Percentiles rank a stretch among this genome's conserved stretches.
These are phyloP conservation scores for Hypoxylon sp. DNA, from an alignment of 2,329 filamentous ascomycete species.

Conservation along the genomic window DNA sequence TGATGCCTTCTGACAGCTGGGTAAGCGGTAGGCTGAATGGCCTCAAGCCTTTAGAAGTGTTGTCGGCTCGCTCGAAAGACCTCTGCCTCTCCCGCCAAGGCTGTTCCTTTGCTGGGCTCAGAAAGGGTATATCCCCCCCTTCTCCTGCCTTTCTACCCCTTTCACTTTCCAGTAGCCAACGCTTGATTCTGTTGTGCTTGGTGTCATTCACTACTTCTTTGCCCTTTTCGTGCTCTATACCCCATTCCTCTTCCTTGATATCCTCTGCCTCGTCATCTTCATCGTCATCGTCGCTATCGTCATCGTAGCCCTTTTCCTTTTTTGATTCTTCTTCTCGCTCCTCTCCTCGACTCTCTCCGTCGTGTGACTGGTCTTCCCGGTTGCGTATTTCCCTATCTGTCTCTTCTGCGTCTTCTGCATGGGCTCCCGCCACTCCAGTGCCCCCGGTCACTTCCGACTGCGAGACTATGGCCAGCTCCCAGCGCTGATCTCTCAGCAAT, in stretches of 20 bases:
- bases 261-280: not conserved
- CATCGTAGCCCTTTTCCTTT: not conserved
- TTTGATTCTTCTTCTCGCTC: not conserved
- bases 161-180: conserved; percentile 24
- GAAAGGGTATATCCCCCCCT: not conserved
- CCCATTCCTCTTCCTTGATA: not conserved
- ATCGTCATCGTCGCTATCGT: not conserved
- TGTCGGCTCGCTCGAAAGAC: conserved; percentile 18
- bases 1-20: conserved; percentile 17
- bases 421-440: not conserved
- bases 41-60: conserved; percentile 22
- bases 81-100: conserved; percentile 25
- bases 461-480: conserved; percentile 23
- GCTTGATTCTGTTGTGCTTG: conserved; percentile 16
- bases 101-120: conserved; percentile 4
- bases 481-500: conserved; percentile 13
- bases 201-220: not conserved
- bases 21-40: conserved; percentile 31
- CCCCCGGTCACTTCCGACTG: conserved; percentile 4
- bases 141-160: conserved; percentile 15
- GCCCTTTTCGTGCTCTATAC: not conserved
- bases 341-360: not conserved
- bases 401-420: not conserved
- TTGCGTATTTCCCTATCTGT: not conserved
- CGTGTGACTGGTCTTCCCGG: not conserved